phyloP scores from a whole-genome alignment of 495 filamentous ascomycete genomes.

The Lichenothelia convexa region DNA sequence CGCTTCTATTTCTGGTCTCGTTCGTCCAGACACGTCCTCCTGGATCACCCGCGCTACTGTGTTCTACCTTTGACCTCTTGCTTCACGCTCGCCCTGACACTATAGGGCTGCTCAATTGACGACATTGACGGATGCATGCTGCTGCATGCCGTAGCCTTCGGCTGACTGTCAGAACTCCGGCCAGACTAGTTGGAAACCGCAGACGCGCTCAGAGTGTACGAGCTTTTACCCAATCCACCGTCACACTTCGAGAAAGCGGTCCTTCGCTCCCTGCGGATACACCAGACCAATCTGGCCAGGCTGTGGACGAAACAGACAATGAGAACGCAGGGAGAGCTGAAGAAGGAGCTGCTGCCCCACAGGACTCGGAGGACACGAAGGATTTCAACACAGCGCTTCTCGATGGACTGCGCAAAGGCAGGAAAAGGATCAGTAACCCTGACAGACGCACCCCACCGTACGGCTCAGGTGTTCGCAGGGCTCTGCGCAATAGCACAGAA shows the following conservation, averaged over 20 bases:
- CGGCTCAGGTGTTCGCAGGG: constrained; percentile 14
- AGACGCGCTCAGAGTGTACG: constrained; percentile 12
- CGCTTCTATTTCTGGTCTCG: too few species aligned
- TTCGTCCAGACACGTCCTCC: too few species aligned
- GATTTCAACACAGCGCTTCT: not conserved
- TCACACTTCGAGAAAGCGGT: constrained; percentile 4
- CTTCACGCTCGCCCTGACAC: too few species aligned
- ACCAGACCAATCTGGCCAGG: constrained; percentile 1
- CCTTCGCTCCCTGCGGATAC: constrained; percentile 9
- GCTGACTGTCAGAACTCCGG: constrained; percentile 7
- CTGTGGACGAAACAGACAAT: not conserved
- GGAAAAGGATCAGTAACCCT: constrained; percentile 7
- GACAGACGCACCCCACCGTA: too few species aligned
- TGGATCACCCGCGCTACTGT: too few species aligned
- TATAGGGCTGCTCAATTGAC: too few species aligned
- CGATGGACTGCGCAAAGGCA: constrained; percentile 5
- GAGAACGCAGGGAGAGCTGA: not conserved
- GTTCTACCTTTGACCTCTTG: too few species aligned
- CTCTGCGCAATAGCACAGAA: constrained; percentile 15
- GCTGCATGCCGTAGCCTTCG: constrained; percentile 11
- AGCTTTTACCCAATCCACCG: constrained; percentile 11
- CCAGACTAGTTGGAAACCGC: constrained; percentile 12
- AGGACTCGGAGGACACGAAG: not conserved
- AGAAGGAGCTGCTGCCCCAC: not conserved
- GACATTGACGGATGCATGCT: constrained; percentile 15